phyloP scores from a whole-genome alignment of 805 yeast genomes.

The Suhomyces sp. region DNA sequence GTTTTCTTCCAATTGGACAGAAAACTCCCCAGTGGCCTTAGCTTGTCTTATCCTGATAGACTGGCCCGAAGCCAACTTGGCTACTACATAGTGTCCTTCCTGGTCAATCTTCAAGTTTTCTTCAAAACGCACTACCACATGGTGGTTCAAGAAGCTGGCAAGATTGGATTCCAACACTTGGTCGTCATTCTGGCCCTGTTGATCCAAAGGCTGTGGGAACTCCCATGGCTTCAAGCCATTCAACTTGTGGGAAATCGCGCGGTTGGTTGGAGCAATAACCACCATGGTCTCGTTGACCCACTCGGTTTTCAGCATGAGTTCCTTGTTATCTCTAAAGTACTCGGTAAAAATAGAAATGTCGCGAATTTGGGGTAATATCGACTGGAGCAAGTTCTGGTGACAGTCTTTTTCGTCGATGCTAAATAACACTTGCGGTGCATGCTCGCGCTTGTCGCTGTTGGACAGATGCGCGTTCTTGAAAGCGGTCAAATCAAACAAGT shows the following conservation, averaged over 20 bases:
- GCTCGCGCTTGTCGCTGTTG: constrained; percentile 6
- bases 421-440: constrained; percentile 11
- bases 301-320: constrained; percentile 48
- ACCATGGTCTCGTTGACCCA: constrained; percentile 42
- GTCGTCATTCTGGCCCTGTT: constrained; percentile 39
- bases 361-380: constrained; percentile 34
- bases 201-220: constrained; percentile 53
- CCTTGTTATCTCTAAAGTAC: constrained; percentile 63
- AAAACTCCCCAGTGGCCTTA: constrained; percentile 13
- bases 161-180: constrained; percentile 55
- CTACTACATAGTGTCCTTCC: constrained; percentile 12
- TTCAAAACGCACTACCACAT: constrained; percentile 43
- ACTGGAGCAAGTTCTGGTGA: constrained; percentile 25
- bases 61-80: constrained; percentile 20
- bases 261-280: constrained; percentile 70
- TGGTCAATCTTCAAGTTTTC: constrained; percentile 15
- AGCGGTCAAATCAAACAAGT: constrained; percentile 3
- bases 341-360: constrained; percentile 60
- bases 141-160: constrained; percentile 58
- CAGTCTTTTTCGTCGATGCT: constrained; percentile 13
- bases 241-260: constrained; percentile 44
- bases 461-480: constrained; percentile 2
- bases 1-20: constrained; percentile 9
- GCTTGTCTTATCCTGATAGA: constrained; percentile 18
- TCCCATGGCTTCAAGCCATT: constrained; percentile 75